Evolutionary conservation across 1,139 yeast species (phyloP).

Genomic region (Suhomyces ambrosiae): DNA sequence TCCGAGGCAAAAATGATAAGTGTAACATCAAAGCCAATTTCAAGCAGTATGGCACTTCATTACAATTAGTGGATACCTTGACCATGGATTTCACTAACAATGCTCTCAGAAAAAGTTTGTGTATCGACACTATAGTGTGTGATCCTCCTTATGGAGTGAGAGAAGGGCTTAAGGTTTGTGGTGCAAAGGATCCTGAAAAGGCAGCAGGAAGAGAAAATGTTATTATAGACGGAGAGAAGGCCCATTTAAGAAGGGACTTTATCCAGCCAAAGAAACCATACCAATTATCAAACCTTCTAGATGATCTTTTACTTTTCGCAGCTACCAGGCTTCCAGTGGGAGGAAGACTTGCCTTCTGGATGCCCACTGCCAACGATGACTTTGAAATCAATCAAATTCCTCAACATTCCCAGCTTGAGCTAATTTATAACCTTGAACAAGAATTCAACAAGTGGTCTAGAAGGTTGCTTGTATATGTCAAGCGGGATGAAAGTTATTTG

Average conservation of each 20-base stretch:
- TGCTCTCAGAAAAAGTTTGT: slow-evolving; percentile 64
- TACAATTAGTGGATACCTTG: slow-evolving; percentile 68
- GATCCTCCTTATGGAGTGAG: slow-evolving; percentile 99
- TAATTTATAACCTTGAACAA: slow-evolving; percentile 78
- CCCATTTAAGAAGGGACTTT: slow-evolving; percentile 77
- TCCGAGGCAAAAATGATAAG: slow-evolving; percentile 66
- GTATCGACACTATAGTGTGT: slow-evolving; percentile 80
- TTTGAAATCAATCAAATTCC: slow-evolving; percentile 75
- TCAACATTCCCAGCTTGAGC: slow-evolving; percentile 69
- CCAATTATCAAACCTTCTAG: slow-evolving; percentile 71
- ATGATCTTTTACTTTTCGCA: slow-evolving; percentile 75
- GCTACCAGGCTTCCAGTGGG: slow-evolving; percentile 67
- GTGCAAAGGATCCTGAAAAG: slow-evolving; percentile 65
- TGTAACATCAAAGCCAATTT: slow-evolving; percentile 66
- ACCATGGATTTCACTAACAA: slow-evolving; percentile 96
- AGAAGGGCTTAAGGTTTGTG: slow-evolving; percentile 92
- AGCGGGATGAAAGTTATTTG: slow-evolving; percentile 56
- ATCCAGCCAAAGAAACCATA: slow-evolving; percentile 93
- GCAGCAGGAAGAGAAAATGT: slow-evolving; percentile 68
- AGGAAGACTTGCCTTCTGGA: slow-evolving; percentile 93
- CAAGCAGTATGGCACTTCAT: slow-evolving; percentile 65
- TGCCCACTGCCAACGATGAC: slow-evolving; percentile 96
- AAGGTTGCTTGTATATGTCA: slow-evolving; percentile 75
- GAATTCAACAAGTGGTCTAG: slow-evolving; percentile 93
- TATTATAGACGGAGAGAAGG: slow-evolving; percentile 74